Evolutionary conservation across 1,139 yeast species (phyloP).

Genomic region (Yamadazyma buinensis): DNA sequence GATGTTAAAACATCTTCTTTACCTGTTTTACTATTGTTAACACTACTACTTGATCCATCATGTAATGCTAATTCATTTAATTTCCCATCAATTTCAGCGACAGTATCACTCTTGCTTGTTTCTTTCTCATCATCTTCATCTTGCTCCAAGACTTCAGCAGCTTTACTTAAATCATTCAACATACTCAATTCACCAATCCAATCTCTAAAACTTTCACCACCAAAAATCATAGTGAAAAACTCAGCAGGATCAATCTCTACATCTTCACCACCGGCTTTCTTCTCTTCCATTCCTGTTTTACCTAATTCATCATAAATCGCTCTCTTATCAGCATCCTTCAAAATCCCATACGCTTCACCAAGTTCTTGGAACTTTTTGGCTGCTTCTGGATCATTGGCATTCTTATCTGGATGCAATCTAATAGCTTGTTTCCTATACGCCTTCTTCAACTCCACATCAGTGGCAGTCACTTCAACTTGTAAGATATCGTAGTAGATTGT

Average conservation of each 20-base stretch:
- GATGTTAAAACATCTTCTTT: constrained; percentile 13
- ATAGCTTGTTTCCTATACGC: constrained; percentile 92
- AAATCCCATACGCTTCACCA: constrained; percentile 48
- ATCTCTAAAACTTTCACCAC: constrained; percentile 66
- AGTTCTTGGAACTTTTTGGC: constrained; percentile 94
- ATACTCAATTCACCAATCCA: constrained; percentile 90
- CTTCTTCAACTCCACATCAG: constrained; percentile 82
- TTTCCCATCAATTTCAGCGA: background rate
- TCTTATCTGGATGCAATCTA: constrained; percentile 92
- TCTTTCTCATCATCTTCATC: constrained; percentile 16
- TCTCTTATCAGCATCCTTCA: constrained; percentile 35
- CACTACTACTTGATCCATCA: background rate
- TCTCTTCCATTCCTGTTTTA: constrained; percentile 35
- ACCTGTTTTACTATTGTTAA: constrained; percentile 1
- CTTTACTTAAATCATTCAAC: constrained; percentile 72
- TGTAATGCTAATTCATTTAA: constrained; percentile 7
- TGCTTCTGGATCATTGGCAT: constrained; percentile 74
- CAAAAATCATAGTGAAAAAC: constrained; percentile 79
- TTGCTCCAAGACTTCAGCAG: constrained; percentile 56
- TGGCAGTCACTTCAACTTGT: constrained; percentile 76
- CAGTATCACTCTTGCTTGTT: background rate
- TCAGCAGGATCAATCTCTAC: constrained; percentile 36
- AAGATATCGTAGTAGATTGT: constrained; percentile 83
- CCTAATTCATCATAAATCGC: constrained; percentile 42
- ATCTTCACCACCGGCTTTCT: constrained; percentile 19